Base-by-base conservation (phyloP, 2,329 filamentous ascomycete genomes). In the Dactylellina leptospora region DNA sequence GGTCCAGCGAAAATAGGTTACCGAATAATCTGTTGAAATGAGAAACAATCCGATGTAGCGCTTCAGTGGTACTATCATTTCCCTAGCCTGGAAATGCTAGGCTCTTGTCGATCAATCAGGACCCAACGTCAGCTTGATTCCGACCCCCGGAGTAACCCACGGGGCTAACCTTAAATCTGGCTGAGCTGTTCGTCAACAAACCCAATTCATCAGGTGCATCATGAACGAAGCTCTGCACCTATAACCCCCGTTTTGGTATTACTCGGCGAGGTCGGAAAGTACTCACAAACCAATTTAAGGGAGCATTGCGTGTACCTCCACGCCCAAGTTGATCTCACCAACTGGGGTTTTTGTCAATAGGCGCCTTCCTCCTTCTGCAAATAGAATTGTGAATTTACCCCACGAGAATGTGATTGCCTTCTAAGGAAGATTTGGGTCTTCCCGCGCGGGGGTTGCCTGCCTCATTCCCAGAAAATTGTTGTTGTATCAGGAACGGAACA, bases 21-120 rank as follows among this genome's bases (percentile, higher is more conserved):
- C 18, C 54, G 25, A 27, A 36, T 53, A 11, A 54, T 68, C 36
- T 54, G 45, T 47, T 48, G 54, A 50, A 54, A 68, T 68, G 62
- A 68, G 54, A 68, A 45, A 60, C 51, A 56, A 44, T 16, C 48
- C 38, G 20, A 56, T 45, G 45, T 45, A 56, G 61, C 51, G 59
- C 59, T 55, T 63, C 25, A 22, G 58, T 50, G 45, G 18, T 40
- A 40, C 18, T 11, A 40, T 11, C 36, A 40, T 11, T 6, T 16
- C 36, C 28, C 36, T 16, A 16, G 36, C 11, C 28, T 30, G 23
- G 5, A 33, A n/a, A 28, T 18, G 8, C 3, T 11, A 22, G n/a
- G n/a, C 4, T 2, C 23, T 56, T 38, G 62, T 30, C 62, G 62
- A 68, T 68, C 62, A 66, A 47, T 68, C 54, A 68, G 62, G 54